Evolutionary conservation across 1,139 yeast genomes (phyloP).

Genomic region (Schizosaccharomyces versatilis): DNA sequence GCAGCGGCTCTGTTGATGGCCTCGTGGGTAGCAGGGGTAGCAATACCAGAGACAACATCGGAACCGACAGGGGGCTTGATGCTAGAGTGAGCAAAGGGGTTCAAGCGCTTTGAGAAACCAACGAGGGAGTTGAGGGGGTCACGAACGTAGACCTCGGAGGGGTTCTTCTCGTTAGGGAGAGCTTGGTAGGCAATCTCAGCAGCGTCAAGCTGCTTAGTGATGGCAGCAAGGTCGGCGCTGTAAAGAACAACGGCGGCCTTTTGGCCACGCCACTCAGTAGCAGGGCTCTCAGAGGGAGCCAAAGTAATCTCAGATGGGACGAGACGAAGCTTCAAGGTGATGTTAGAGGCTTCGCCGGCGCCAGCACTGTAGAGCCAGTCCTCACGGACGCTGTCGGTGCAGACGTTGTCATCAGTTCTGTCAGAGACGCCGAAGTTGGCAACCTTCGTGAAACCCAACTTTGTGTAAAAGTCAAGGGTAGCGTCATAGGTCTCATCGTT

Average conservation of each 20-base stretch:
- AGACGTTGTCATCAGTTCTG: constrained; percentile 9
- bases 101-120: constrained; percentile 29
- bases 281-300: background rate
- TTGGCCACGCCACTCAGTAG: constrained; percentile 2
- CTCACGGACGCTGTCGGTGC: constrained; percentile 21
- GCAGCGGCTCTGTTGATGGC: background rate
- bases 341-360: constrained; percentile 18
- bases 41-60: background rate
- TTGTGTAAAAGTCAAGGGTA: constrained; percentile 31
- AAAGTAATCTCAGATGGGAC: constrained; percentile 10
- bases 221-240: constrained; percentile 6
- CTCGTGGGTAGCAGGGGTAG: background rate
- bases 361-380: constrained; percentile 36
- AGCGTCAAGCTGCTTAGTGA: constrained; percentile 6
- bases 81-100: constrained; percentile 16
- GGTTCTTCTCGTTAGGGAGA: constrained; percentile 19
- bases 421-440: constrained; percentile 25
- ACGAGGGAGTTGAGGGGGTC: constrained; percentile 42
- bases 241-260: background rate
- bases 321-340: constrained; percentile 19
- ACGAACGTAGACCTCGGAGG: constrained; percentile 27
- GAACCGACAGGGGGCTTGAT: background rate
- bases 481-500: constrained; percentile 26
- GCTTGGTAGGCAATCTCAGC: constrained; percentile 15
- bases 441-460: constrained; percentile 33